A percentile compares a stretch with the other conserved stretches of the same genome.
These are phyloP conservation scores for Venturia oleaginea DNA, from an alignment of 2,329 filamentous ascomycete genomes.

Conservation along the genomic window DNA sequence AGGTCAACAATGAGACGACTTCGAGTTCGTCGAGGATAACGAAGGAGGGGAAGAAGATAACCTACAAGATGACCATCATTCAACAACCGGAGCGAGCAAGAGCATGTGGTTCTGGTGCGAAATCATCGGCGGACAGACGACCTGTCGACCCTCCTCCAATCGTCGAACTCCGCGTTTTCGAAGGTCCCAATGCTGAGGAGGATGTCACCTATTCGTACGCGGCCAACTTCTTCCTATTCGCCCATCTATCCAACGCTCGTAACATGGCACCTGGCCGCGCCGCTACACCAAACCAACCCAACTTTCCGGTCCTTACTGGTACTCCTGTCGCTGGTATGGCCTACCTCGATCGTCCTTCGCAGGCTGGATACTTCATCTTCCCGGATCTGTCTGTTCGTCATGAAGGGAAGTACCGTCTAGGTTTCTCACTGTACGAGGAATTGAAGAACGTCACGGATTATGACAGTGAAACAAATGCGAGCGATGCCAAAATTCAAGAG, in stretches of 20 bases:
- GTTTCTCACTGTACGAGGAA: slow-evolving; percentile 89
- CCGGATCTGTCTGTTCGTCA: slow-evolving; percentile 93
- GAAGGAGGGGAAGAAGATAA: slow-evolving; percentile 65
- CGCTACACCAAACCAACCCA: slow-evolving; percentile 52
- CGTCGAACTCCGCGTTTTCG: slow-evolving; percentile 78
- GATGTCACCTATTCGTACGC: slow-evolving; percentile 81
- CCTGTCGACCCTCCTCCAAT: slow-evolving; percentile 93
- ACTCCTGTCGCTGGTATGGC: slow-evolving; percentile 94
- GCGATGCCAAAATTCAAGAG: slow-evolving; percentile 24
- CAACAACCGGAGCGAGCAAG: slow-evolving; percentile 91
- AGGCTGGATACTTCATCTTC: slow-evolving; percentile 90
- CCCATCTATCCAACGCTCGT: slow-evolving; percentile 79
- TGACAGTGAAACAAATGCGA: slow-evolving; percentile 43
- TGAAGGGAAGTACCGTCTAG: slow-evolving; percentile 84
- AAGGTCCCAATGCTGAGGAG: slow-evolving; percentile 47
- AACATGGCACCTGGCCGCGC: slow-evolving; percentile 74
- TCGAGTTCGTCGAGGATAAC: slow-evolving; percentile 51
- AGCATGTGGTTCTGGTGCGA: slow-evolving; percentile 90
- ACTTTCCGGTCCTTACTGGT: slow-evolving; percentile 79
- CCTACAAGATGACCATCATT: slow-evolving; percentile 75
- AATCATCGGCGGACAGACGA: slow-evolving; percentile 79
- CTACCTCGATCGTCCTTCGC: slow-evolving; percentile 76
- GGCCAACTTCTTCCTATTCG: slow-evolving; percentile 95
- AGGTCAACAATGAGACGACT: slow-evolving; percentile 48
- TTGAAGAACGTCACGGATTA: slow-evolving; percentile 77